Percentiles rank a stretch among this genome's conserved stretches.
Conservation (phyloP, 768 basidiomycete species). For the Mycena amicta region DNA sequence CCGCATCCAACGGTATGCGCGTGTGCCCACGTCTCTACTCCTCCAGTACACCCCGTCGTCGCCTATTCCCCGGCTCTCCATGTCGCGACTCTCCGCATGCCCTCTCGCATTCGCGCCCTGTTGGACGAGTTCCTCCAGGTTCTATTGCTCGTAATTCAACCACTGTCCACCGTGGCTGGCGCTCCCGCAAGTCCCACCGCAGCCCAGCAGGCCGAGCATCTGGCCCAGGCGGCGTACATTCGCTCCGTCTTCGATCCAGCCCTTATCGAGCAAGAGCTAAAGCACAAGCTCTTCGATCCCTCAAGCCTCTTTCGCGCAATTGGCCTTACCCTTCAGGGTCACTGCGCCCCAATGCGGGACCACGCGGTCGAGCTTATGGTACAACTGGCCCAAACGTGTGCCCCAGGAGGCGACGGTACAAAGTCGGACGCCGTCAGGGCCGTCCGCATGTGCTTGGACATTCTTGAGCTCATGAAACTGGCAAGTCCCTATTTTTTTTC, state of each 20-base stretch:
- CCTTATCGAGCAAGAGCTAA: constrained; percentile 81
- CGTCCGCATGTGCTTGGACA: constrained; percentile 82
- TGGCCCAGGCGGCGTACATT: constrained; percentile 67
- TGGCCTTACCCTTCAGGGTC: constrained; percentile 80
- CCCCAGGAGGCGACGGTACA: constrained; percentile 54
- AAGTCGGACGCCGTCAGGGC: constrained; percentile 71
- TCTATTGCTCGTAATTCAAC: constrained; percentile 82
- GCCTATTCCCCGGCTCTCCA: constrained; percentile 46
- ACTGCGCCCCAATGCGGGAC: constrained; percentile 95
- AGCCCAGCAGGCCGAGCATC: constrained; percentile 61
- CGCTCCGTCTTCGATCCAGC: constrained; percentile 79
- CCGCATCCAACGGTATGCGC: constrained; percentile 60
- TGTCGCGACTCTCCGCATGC: constrained; percentile 63
- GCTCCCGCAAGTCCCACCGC: constrained; percentile 62
- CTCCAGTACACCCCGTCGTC: constrained; percentile 43
- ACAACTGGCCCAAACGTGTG: constrained; percentile 59
- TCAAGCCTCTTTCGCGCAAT: constrained; percentile 77
- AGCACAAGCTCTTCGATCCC: constrained; percentile 76
- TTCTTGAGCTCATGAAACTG: constrained; percentile 94
- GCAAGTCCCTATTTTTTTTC: constrained; percentile 47
- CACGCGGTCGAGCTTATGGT: constrained; percentile 84
- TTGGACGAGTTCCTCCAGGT: constrained; percentile 80
- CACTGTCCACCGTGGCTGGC: constrained; percentile 63
- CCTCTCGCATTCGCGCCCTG: constrained; percentile 71
- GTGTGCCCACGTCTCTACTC: constrained; percentile 47